Evolutionary conservation across 257 asterid genomes (phyloP).

Genomic region (Ligustrum vulgare): DNA sequence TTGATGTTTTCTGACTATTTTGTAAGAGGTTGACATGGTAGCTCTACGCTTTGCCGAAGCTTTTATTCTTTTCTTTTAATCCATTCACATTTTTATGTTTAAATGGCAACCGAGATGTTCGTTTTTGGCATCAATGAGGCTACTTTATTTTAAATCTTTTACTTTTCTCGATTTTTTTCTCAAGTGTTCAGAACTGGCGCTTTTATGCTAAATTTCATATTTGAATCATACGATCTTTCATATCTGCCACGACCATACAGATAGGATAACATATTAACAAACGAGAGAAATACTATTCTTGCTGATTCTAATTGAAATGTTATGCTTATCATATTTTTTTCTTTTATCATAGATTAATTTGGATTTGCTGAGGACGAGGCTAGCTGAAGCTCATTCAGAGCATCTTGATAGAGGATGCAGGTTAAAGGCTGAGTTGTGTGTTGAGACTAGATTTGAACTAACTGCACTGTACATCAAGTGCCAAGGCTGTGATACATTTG

Average conservation of each 20-base stretch:
- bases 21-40: not conserved
- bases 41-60: no score
- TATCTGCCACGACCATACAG: not conserved
- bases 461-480: constrained; percentile 80
- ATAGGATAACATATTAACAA: not conserved
- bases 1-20: not conserved
- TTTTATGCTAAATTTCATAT: not conserved
- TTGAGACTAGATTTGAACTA: constrained; percentile 63
- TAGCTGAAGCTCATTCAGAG: constrained; percentile 80
- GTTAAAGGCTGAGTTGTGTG: constrained; percentile 65
- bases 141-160: not conserved
- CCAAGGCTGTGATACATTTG: constrained; percentile 64
- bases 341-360: constrained; percentile 53
- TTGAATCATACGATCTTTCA: not conserved
- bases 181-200: not conserved
- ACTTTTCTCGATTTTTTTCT: not conserved
- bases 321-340: not conserved
- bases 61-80: no score
- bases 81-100: not conserved
- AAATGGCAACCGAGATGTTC: not conserved
- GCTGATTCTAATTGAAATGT: not conserved
- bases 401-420: constrained; percentile 87
- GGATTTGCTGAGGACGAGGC: constrained; percentile 51
- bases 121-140: not conserved
- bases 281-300: not conserved